Conservation (phyloP, 2,329 filamentous ascomycete genomes). For the Ophiostoma australiae region DNA sequence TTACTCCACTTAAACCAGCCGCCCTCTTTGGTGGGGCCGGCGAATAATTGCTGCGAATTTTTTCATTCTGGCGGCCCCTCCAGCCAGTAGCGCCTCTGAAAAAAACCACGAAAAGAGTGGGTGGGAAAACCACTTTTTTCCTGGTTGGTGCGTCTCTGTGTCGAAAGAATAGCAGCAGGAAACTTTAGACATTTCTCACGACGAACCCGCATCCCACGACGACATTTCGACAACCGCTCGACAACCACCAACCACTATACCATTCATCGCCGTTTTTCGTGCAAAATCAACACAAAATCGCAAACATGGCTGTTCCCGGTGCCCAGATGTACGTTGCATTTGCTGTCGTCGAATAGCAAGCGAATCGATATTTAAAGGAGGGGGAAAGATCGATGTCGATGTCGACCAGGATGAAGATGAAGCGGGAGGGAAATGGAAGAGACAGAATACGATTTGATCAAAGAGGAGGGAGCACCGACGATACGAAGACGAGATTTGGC, state of each 20-base stretch:
- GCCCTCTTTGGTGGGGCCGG: conserved; percentile 13
- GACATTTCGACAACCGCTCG: conserved; percentile 9
- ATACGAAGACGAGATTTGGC: not conserved
- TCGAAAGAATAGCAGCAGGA: conserved; percentile 12
- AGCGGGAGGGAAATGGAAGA: not conserved
- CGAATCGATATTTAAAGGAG: not conserved
- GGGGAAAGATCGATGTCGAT: not conserved
- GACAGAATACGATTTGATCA: not conserved
- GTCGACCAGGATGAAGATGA: not conserved
- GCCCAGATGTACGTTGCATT: conserved; percentile 55
- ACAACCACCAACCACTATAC: conserved; percentile 10
- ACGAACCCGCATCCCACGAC: conserved; percentile 15
- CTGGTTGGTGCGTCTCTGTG: conserved; percentile 11
- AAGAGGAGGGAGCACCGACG: conserved; percentile 7
- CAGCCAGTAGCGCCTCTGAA: not conserved
- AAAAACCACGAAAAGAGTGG: conserved; percentile 16
- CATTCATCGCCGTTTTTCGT: conserved; percentile 14
- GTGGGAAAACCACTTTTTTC: conserved; percentile 16
- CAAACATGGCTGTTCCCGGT: conserved; percentile 56
- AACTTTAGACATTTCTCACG: conserved; percentile 50
- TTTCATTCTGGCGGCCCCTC: not conserved
- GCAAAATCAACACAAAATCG: conserved; percentile 16
- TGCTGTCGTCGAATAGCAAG: conserved; percentile 10
- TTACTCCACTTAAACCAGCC: not conserved
- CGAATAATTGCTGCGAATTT: conserved; percentile 12